These are phyloP conservation scores for Lactifluus hygrophoroides DNA, from an alignment of 768 basidiomycete genomes.

Conservation along the genomic window DNA sequence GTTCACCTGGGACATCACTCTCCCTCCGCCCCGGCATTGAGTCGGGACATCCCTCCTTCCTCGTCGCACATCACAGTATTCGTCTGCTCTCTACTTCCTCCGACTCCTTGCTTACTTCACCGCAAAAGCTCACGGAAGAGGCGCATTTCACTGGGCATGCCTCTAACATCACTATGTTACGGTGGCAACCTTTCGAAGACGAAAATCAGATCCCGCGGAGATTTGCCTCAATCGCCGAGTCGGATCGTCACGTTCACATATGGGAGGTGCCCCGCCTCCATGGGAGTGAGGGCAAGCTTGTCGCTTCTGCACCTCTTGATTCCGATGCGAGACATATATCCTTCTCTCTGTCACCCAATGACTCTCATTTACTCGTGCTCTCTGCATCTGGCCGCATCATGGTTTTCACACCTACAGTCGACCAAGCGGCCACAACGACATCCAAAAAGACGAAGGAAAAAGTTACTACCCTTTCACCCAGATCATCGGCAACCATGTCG, in stretches of 20 bases:
- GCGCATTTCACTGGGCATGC: conserved; percentile 60
- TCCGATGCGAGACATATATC: conserved; percentile 45
- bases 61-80: conserved; percentile 55
- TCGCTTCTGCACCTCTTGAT: conserved; percentile 55
- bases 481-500: conserved; percentile 37
- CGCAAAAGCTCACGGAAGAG: conserved; percentile 37
- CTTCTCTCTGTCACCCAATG: conserved; percentile 24
- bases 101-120: conserved; percentile 25
- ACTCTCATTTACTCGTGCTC: conserved; percentile 41
- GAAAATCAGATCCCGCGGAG: conserved; percentile 32
- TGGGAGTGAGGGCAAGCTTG: conserved; percentile 40
- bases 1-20: conserved; percentile 48
- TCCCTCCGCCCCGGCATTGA: conserved; percentile 32
- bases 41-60: conserved; percentile 33
- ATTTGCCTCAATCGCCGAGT: conserved; percentile 54
- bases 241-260: conserved; percentile 52
- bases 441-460: conserved; percentile 37
- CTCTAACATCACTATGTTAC: conserved; percentile 42
- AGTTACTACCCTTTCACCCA: conserved; percentile 43
- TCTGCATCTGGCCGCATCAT: conserved; percentile 53
- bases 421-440: conserved; percentile 32
- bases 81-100: conserved; percentile 37
- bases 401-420: conserved; percentile 45
- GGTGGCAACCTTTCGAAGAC: conserved; percentile 39
- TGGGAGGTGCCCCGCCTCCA: conserved; percentile 45